These are phyloP conservation scores for Leccinum pellstonianum DNA, from an alignment of 768 basidiomycete species.

Conservation along the genomic window DNA sequence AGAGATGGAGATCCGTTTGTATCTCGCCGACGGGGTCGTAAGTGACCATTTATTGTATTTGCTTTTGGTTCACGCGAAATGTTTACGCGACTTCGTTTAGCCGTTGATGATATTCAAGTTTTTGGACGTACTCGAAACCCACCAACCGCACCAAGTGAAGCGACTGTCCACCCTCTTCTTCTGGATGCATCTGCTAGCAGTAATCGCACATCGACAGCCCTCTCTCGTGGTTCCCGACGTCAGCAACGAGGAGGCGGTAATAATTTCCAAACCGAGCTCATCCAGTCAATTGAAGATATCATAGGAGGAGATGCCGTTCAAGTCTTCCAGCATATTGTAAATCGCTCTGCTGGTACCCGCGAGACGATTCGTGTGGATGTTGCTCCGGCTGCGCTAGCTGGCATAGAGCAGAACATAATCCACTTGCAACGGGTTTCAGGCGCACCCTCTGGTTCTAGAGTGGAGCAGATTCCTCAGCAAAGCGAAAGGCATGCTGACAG, in stretches of 20 bases:
- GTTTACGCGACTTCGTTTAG: constrained; percentile 23
- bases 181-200: constrained; percentile 54
- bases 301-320: constrained; percentile 81
- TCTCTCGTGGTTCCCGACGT: constrained; percentile 52
- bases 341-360: constrained; percentile 51
- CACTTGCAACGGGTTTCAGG: constrained; percentile 46
- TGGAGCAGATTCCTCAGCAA: constrained; percentile 53
- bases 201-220: constrained; percentile 43
- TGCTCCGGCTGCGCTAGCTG: constrained; percentile 59
- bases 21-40: constrained; percentile 51
- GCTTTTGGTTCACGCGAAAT: background rate
- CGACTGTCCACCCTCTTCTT: constrained; percentile 80
- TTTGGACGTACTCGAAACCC: constrained; percentile 62
- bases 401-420: constrained; percentile 56
- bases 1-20: constrained; percentile 43
- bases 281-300: constrained; percentile 78
- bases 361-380: constrained; percentile 81
- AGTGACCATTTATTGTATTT: background rate
- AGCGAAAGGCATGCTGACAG: constrained; percentile 44
- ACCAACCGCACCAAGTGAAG: constrained; percentile 55
- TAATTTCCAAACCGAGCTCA: constrained; percentile 53
- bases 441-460: constrained; percentile 52
- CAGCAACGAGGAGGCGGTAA: constrained; percentile 52
- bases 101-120: constrained; percentile 55
- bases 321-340: constrained; percentile 79